A percentile compares a stretch with the other conserved stretches of the same genome.
Evolutionary conservation across 2,329 filamentous ascomycete species (phyloP).

Genomic region (Colletotrichum incanum): DNA sequence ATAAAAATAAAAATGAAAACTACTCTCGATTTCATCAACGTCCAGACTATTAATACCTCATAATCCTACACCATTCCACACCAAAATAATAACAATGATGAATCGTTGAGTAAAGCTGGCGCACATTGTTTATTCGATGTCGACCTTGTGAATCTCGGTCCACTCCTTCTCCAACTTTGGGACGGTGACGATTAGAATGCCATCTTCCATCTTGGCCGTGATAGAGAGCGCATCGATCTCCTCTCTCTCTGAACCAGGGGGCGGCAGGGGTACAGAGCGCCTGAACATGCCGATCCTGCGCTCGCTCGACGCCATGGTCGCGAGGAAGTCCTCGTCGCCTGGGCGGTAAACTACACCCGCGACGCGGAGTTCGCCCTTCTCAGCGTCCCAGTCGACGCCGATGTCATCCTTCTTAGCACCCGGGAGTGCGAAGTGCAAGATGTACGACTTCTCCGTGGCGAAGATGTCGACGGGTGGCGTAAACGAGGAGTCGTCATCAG

Average conservation of each 20-base stretch:
- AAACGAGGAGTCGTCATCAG: slow-evolving; percentile 62
- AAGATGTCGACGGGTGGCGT: slow-evolving; percentile 82
- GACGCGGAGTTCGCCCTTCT: slow-evolving; percentile 76
- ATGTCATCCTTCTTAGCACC: slow-evolving; percentile 86
- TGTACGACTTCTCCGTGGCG: slow-evolving; percentile 74
- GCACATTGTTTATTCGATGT: slow-evolving; percentile 63
- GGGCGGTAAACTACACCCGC: slow-evolving; percentile 82
- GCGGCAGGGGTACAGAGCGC: slow-evolving; percentile 76
- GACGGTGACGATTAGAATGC: slow-evolving; percentile 82
- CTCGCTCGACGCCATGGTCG: slow-evolving; percentile 74
- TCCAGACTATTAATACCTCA: neutral
- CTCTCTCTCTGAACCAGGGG: slow-evolving; percentile 58
- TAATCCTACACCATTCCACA: neutral
- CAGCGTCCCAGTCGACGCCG: slow-evolving; percentile 82
- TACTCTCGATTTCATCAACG: neutral
- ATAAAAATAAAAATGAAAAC: slow-evolving; percentile 1
- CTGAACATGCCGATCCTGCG: slow-evolving; percentile 83
- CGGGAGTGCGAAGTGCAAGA: slow-evolving; percentile 83
- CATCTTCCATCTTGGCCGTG: slow-evolving; percentile 83
- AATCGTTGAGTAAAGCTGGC: neutral
- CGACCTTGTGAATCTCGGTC: slow-evolving; percentile 74
- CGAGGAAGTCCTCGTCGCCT: slow-evolving; percentile 78
- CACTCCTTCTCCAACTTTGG: slow-evolving; percentile 80
- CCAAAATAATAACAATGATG: slow-evolving; percentile 9
- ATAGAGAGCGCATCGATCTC: slow-evolving; percentile 79